Percentiles rank a stretch among this genome's conserved stretches.
These are phyloP conservation scores for Colletotrichum tabaci DNA, from an alignment of 2,329 filamentous ascomycete genomes.

Conservation along the genomic window DNA sequence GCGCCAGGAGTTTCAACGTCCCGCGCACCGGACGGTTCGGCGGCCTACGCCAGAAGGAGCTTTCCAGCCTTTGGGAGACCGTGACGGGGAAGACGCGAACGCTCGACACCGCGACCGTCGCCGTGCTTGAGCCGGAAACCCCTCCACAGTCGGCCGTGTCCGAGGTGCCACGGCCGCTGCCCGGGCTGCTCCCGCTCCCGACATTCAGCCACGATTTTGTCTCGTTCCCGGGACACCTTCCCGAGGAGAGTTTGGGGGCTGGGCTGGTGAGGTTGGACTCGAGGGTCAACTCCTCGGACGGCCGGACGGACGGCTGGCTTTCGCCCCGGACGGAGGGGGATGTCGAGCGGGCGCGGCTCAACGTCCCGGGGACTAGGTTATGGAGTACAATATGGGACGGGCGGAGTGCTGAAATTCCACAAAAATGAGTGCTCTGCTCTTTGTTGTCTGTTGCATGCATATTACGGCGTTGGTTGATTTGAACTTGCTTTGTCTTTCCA, in stretches of 20 bases:
- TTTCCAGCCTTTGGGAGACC: background rate
- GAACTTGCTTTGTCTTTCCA: background rate
- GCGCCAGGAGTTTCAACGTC: background rate
- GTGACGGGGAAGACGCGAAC: background rate
- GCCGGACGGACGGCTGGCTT: constrained; percentile 22
- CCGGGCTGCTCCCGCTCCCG: background rate
- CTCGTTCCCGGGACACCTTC: background rate
- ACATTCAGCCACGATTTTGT: background rate
- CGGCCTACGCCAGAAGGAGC: background rate
- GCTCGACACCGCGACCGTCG: background rate
- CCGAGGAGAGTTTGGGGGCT: background rate
- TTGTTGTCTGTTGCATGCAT: background rate
- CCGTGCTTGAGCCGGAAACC: background rate
- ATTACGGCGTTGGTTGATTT: background rate
- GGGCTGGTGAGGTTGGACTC: background rate
- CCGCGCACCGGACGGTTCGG: background rate
- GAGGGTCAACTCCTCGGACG: constrained; percentile 11
- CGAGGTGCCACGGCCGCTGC: background rate
- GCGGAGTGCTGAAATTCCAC: background rate
- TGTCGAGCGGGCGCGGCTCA: background rate
- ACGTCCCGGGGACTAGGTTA: background rate
- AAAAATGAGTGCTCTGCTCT: background rate
- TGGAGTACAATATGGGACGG: background rate
- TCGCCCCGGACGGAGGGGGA: background rate
- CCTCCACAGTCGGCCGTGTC: background rate